Conservation (phyloP, 2,329 filamentous ascomycete genomes). For the Curvularia verruculosa region DNA sequence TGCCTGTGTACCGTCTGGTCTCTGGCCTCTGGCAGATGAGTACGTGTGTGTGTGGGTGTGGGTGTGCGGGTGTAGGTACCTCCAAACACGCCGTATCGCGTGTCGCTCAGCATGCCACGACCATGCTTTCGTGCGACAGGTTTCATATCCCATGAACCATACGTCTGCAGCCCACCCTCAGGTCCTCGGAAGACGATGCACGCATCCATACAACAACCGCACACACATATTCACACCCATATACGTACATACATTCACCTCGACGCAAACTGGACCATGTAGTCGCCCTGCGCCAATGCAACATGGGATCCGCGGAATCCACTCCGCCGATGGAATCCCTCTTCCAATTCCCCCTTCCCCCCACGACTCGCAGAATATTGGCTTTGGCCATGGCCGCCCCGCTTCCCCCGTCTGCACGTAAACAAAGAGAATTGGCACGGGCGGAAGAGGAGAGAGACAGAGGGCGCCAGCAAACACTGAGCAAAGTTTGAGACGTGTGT, state of each 20-base stretch:
- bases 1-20: too few species aligned
- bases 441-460: conserved; percentile 21
- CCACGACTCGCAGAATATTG: conserved; percentile 24
- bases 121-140: conserved; percentile 16
- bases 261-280: too few species aligned
- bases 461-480: conserved; percentile 20
- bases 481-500: conserved; percentile 16
- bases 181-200: too few species aligned
- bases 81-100: too few species aligned
- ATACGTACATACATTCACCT: conserved; percentile 8
- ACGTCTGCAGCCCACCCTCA: conserved; percentile 19
- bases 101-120: neutral
- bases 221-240: too few species aligned
- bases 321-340: conserved; percentile 9
- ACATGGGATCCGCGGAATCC: conserved; percentile 10
- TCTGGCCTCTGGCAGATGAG: too few species aligned
- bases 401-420: conserved; percentile 13
- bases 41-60: too few species aligned
- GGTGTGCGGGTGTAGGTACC: too few species aligned
- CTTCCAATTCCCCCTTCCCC: too few species aligned
- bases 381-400: conserved; percentile 14
- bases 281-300: conserved; percentile 17
- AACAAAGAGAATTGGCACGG: conserved; percentile 32
- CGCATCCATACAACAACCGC: too few species aligned
- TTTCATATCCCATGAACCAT: conserved; percentile 16